Conservation (phyloP, 208 protist genomes). For the Acanthamoeba sp. region DNA sequence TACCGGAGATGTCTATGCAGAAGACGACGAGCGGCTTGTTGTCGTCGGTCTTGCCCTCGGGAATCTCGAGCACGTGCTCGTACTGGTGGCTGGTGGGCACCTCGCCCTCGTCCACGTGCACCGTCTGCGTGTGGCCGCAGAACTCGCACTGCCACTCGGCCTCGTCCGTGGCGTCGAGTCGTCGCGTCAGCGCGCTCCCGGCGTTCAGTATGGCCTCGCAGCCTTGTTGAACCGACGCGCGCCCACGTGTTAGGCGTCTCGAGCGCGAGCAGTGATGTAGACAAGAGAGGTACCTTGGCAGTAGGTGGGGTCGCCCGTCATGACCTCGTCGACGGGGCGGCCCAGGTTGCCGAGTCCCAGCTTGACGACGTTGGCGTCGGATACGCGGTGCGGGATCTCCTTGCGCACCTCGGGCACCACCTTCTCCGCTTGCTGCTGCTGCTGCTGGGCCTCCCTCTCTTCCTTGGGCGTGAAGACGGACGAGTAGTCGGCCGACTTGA, state of each 20-base stretch:
- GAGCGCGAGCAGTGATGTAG: background rate
- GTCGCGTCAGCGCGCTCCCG: background rate
- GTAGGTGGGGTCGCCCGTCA: constrained; percentile 32
- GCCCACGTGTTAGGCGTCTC: too few relatives aligned
- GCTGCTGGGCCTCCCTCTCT: background rate
- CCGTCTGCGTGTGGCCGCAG: background rate
- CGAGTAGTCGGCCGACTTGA: background rate
- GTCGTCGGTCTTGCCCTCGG: background rate
- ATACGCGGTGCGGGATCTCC: background rate
- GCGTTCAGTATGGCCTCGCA: background rate
- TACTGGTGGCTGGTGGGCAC: background rate
- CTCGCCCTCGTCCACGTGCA: constrained; percentile 55
- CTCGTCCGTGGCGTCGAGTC: background rate
- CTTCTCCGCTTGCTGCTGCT: background rate
- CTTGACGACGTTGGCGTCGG: constrained; percentile 10
- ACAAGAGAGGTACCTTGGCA: background rate
- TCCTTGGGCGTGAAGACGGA: constrained; percentile 44
- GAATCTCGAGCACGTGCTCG: constrained; percentile 53
- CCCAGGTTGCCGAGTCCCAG: background rate
- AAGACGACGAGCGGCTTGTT: constrained; percentile 46
- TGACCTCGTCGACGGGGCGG: background rate
- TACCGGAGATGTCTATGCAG: constrained; percentile 37
- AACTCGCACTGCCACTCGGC: constrained; percentile 66
- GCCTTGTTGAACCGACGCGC: background rate
- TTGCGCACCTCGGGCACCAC: background rate